Evolutionary conservation across 192 early-diverging fungal genomes (phyloP), one percentile per base, ranked within the genome.

Genomic region (Gigaspora rosea): DNA sequence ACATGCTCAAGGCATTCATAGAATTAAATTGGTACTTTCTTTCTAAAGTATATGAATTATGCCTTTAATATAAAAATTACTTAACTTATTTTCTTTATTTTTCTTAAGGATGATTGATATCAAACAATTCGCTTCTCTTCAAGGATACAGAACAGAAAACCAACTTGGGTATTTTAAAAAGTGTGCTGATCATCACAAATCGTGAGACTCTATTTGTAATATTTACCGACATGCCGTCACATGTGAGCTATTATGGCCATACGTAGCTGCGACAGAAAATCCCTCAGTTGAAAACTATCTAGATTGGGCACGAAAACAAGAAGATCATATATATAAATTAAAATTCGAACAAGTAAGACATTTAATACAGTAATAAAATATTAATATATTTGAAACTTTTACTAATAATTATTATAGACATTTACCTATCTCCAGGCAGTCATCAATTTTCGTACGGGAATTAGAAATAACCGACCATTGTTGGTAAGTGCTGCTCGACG

Each of bases 171-270:
- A 5, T 48, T 67, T 67, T 67, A 67, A 67, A 48, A 67, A 67
- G 27, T 67, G 65, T 46, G 18, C 13, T 41, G 65, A 67, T 32
- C 36, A 67, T 67, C 65, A 67, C 36, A 67, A 67, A 48, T 8
- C 65, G 13, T 67, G 65, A 48, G 68, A 70, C 49, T 70, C 68
- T 11, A 51, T 70, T 20, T 70, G 68, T 36, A 70, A 70, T n/a
- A 70, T 70, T 6, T 70, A 70, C 11, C 10, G 10, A 8, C 49
- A 51, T 52, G 68, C 65, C 5, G 35, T 67, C 32, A 9, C 65
- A 12, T 27, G 22, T 20, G 65, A 67, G 41, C 18, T 67, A 33
- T 15, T 67, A 48, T 67, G 65, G 65, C 65, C 65, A 46, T 67
- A 67, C 12, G 65, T 67, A 16, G n/a, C 9, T n/a, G 9, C 1